These are phyloP conservation scores for Aspergillus biplanus DNA, from an alignment of 495 filamentous ascomycete species.

Conservation along the genomic window DNA sequence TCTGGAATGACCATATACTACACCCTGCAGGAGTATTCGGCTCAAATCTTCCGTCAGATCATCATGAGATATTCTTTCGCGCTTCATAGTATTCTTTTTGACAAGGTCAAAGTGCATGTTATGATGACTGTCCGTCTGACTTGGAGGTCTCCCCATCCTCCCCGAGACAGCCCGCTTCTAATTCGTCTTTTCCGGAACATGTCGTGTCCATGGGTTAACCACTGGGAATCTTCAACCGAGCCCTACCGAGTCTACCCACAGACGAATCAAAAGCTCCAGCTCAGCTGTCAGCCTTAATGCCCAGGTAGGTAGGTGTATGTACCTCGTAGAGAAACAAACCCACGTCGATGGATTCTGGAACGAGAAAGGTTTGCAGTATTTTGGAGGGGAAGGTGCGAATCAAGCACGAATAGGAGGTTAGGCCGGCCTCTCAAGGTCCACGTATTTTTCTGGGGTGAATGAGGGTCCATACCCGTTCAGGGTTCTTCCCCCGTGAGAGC, in stretches of 20 bases:
- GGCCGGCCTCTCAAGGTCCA: not conserved
- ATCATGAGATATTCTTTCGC: constrained; percentile 14
- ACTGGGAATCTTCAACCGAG: not conserved
- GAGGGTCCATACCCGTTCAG: not conserved
- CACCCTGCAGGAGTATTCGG: constrained; percentile 5
- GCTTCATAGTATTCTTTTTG: too few species aligned
- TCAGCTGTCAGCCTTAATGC: not conserved
- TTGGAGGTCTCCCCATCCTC: not conserved
- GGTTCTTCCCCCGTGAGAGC: not conserved
- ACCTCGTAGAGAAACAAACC: not conserved
- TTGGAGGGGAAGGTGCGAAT: not conserved
- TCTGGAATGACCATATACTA: not conserved
- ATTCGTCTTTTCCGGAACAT: constrained; percentile 10
- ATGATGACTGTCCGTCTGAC: not conserved
- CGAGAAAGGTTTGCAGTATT: not conserved
- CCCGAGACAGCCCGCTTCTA: constrained; percentile 7
- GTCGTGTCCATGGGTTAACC: not conserved
- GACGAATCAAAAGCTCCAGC: not conserved
- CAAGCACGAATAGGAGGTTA: constrained; percentile 4
- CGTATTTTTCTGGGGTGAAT: constrained; percentile 1
- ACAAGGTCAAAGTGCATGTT: too few species aligned
- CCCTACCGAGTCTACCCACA: not conserved
- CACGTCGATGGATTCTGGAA: constrained; percentile 11
- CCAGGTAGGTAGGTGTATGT: not conserved
- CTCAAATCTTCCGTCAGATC: constrained; percentile 6